These are phyloP conservation scores for Cladosporium sp. DNA, from an alignment of 2,329 filamentous ascomycete genomes.

Conservation along the genomic window DNA sequence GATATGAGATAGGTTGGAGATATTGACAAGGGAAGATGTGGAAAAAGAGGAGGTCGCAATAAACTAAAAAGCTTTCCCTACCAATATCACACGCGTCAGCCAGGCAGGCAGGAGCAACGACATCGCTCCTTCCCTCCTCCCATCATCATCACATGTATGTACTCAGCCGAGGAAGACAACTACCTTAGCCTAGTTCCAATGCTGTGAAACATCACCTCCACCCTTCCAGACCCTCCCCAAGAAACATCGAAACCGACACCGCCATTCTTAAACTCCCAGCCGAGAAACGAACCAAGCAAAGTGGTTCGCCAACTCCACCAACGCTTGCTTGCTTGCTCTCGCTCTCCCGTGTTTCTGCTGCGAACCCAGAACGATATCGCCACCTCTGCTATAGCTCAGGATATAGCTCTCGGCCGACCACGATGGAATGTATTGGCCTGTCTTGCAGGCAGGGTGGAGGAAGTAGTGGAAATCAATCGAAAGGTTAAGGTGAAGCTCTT, in stretches of 20 bases:
- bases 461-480: background rate
- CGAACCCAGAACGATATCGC: slow-evolving; percentile 18
- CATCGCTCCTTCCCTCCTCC: background rate
- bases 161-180: too few species aligned
- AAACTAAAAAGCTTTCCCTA: background rate
- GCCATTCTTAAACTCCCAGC: background rate
- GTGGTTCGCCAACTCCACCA: background rate
- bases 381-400: slow-evolving; percentile 7
- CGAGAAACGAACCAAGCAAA: background rate
- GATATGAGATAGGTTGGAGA: too few species aligned
- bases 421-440: background rate
- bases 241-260: background rate
- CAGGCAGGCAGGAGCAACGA: background rate
- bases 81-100: background rate
- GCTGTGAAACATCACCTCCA: background rate
- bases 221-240: background rate
- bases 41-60: background rate
- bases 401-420: slow-evolving; percentile 10
- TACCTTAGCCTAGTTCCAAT: background rate
- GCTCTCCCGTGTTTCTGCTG: background rate
- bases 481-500: background rate
- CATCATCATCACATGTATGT: too few species aligned
- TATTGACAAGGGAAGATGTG: background rate
- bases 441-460: background rate
- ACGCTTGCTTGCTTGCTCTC: too few species aligned